Conservation (phyloP, 2,329 filamentous ascomycete species). For the Karstenula rhodostoma region DNA sequence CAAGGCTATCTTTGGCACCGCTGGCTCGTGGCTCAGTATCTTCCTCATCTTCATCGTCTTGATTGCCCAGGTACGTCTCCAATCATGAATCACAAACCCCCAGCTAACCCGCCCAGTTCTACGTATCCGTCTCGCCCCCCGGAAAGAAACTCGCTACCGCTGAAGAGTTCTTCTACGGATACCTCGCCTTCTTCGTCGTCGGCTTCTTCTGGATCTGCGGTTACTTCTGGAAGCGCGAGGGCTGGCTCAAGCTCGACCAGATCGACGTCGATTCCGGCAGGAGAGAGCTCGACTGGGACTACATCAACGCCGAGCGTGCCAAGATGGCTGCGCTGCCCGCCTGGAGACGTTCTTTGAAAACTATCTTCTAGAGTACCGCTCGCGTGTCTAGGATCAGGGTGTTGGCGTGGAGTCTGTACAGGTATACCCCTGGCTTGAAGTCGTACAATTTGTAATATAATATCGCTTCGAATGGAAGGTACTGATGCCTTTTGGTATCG, state of each 20-base stretch:
- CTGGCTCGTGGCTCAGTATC: slow-evolving; percentile 52
- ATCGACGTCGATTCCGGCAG: slow-evolving; percentile 74
- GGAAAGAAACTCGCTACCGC: slow-evolving; percentile 43
- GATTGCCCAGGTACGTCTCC: slow-evolving; percentile 46
- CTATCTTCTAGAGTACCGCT: slow-evolving; percentile 35
- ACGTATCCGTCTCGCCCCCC: slow-evolving; percentile 48
- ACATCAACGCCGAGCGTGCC: slow-evolving; percentile 64
- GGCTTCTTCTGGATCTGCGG: slow-evolving; percentile 56
- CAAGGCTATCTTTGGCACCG: slow-evolving; percentile 51
- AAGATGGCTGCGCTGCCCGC: slow-evolving; percentile 60
- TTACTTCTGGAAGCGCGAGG: slow-evolving; percentile 70
- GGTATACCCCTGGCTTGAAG: slow-evolving; percentile 2
- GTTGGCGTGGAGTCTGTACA: background rate
- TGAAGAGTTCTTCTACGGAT: slow-evolving; percentile 56
- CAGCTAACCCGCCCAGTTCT: slow-evolving; percentile 45
- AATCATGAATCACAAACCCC: background rate
- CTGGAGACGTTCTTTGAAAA: slow-evolving; percentile 52
- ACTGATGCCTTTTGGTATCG: too few relatives aligned
- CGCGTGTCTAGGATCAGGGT: background rate
- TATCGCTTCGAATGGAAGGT: background rate
- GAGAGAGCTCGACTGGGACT: slow-evolving; percentile 71
- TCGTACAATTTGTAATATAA: background rate
- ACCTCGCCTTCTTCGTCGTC: slow-evolving; percentile 58
- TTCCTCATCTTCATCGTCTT: slow-evolving; percentile 50
- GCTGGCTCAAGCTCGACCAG: slow-evolving; percentile 65